Conservation (phyloP, 2,329 filamentous ascomycete genomes). For the Passalora sequoiae region DNA sequence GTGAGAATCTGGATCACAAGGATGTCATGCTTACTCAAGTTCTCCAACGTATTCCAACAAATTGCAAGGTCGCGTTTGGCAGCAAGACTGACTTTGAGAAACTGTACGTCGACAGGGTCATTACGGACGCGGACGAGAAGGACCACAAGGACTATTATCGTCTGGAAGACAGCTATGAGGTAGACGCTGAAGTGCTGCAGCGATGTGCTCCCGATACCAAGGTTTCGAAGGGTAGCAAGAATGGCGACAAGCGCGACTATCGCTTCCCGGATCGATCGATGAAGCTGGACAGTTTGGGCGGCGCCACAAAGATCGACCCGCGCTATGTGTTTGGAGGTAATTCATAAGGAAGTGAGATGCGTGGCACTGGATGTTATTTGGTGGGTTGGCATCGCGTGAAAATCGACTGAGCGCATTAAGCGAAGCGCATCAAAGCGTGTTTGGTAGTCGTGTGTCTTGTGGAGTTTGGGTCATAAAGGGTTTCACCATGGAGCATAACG, state of each 20-base stretch:
- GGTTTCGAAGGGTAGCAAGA: slow-evolving; percentile 12
- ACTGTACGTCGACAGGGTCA: slow-evolving; percentile 11
- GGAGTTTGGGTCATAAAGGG: no score
- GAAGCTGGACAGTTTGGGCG: slow-evolving; percentile 3
- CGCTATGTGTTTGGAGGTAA: neutral
- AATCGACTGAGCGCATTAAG: no score
- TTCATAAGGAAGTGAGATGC: no score
- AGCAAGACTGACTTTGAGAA: slow-evolving; percentile 11
- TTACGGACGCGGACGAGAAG: slow-evolving; percentile 8
- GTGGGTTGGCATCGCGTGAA: no score
- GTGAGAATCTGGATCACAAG: slow-evolving; percentile 5
- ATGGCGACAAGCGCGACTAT: slow-evolving; percentile 12
- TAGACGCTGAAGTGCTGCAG: slow-evolving; percentile 9
- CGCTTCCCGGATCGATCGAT: slow-evolving; percentile 13
- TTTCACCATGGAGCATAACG: no score
- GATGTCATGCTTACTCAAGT: slow-evolving; percentile 13
- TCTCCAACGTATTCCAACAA: slow-evolving; percentile 22
- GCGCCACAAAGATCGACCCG: neutral
- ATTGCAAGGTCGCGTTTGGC: slow-evolving; percentile 14
- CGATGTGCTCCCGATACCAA: slow-evolving; percentile 4
- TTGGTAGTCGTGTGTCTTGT: no score
- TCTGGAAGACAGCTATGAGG: slow-evolving; percentile 5
- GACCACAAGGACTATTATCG: neutral
- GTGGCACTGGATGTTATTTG: no score
- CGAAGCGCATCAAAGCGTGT: no score